Evolutionary conservation across 106 monocot species (phyloP).

Genomic region (Hemerocallis citrina): DNA sequence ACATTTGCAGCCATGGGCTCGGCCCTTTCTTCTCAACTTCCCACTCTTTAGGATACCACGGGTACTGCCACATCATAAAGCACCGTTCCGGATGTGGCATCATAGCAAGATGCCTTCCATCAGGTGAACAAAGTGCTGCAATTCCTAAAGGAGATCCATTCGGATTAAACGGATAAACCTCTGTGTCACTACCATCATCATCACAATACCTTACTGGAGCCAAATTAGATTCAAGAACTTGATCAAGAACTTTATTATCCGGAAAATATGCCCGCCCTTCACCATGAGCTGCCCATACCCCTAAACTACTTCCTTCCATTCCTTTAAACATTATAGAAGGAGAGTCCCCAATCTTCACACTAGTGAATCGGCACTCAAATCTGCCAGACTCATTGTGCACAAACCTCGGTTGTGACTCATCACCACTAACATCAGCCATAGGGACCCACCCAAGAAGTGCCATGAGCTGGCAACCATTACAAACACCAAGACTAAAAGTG

Average conservation of each 20-base stretch:
- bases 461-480: constrained; percentile 98
- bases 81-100: constrained; percentile 98
- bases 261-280: constrained; percentile 92
- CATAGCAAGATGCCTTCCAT: constrained; percentile 97
- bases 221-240: constrained; percentile 35
- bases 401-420: constrained; percentile 77
- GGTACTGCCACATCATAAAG: constrained; percentile 99
- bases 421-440: constrained; percentile 36
- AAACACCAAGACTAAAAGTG: constrained; percentile 93
- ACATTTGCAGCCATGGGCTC: constrained; percentile 90
- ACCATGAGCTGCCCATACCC: constrained; percentile 94
- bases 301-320: constrained; percentile 85
- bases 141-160: constrained; percentile 89
- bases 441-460: constrained; percentile 97
- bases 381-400: constrained; percentile 92
- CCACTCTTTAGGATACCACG: constrained; percentile 95
- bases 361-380: constrained; percentile 81
- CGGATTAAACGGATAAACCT: constrained; percentile 86
- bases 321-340: constrained; percentile 86
- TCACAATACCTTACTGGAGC: constrained; percentile 89
- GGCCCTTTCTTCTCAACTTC: constrained; percentile 58
- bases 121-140: constrained; percentile 84
- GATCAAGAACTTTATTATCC: constrained; percentile 27
- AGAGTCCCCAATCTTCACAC: constrained; percentile 65
- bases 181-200: constrained; percentile 56